Conservation (phyloP, 495 filamentous ascomycete genomes). For the Zalerion maritima region DNA sequence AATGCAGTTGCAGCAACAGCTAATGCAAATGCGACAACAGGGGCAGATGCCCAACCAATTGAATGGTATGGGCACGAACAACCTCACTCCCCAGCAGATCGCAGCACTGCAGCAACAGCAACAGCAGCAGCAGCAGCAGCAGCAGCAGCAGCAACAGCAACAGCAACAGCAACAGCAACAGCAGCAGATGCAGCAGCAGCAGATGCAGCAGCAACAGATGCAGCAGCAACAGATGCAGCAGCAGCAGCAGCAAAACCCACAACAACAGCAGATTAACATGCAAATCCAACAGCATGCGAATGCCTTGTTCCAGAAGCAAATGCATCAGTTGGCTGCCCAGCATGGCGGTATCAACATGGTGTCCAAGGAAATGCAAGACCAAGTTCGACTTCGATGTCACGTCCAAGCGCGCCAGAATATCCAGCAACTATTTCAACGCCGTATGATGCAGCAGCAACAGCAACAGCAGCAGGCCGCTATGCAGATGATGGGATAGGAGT, state of each 20-base stretch:
- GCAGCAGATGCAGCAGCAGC: conserved; percentile 20
- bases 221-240: conserved; percentile 16
- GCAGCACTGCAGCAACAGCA: conserved; percentile 19
- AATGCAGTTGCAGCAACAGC: conserved; percentile 23
- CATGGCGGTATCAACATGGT: conserved; percentile 20
- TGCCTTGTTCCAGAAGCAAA: conserved; percentile 30
- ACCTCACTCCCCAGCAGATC: conserved; percentile 13
- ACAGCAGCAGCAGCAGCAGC: conserved; percentile 15
- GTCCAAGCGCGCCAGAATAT: too few species aligned
- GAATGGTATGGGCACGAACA: background rate
- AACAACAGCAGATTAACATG: conserved; percentile 19
- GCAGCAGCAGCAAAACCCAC: conserved; percentile 17
- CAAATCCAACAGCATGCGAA: conserved; percentile 19
- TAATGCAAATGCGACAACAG: conserved; percentile 23
- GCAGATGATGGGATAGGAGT: conserved; percentile 8
- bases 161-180: conserved; percentile 27
- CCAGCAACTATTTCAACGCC: conserved; percentile 24
- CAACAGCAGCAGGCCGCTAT: conserved; percentile 17
- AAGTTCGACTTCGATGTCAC: too few species aligned
- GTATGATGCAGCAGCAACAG: conserved; percentile 22
- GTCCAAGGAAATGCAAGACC: conserved; percentile 18
- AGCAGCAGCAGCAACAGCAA: conserved; percentile 16
- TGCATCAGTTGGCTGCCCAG: conserved; percentile 26
- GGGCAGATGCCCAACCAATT: too few species aligned
- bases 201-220: conserved; percentile 24